Conservation (phyloP, 2,329 filamentous ascomycete genomes). For the Cladosporium austrohemisphaericum region DNA sequence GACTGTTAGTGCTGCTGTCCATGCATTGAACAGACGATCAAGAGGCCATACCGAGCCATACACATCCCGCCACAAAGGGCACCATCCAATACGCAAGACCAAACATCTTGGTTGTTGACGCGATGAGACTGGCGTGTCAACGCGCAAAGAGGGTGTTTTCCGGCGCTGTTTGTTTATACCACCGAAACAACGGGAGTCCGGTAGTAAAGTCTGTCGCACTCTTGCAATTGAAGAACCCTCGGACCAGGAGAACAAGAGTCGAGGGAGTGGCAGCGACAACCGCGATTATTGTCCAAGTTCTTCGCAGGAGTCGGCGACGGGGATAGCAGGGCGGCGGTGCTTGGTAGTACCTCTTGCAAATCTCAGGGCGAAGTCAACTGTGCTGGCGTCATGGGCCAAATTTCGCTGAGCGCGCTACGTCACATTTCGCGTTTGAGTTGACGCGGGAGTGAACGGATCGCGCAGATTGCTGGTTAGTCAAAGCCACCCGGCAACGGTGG, state of each 20-base stretch:
- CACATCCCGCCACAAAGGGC: conserved; percentile 61
- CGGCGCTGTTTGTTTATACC: conserved; percentile 6
- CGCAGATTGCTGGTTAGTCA: background rate
- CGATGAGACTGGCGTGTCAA: background rate
- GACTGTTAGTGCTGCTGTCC: conserved; percentile 13
- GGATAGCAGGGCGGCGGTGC: background rate
- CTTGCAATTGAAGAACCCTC: too few species aligned
- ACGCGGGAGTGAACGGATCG: conserved; percentile 3
- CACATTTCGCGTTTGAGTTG: conserved; percentile 4
- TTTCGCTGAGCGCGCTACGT: conserved; percentile 9
- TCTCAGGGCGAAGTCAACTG: background rate
- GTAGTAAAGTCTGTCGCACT: too few species aligned
- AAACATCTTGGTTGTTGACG: conserved; percentile 30
- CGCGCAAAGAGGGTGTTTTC: background rate
- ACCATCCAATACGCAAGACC: conserved; percentile 57
- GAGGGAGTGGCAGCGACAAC: background rate
- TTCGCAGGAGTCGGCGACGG: background rate
- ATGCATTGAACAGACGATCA: too few species aligned
- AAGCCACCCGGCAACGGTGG: conserved; percentile 6
- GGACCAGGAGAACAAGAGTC: background rate
- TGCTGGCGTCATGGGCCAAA: conserved; percentile 4
- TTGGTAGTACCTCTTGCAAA: background rate
- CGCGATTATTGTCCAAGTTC: background rate
- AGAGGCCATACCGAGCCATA: conserved; percentile 58
- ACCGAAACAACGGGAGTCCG: too few species aligned